phyloP scores from a whole-genome alignment of 2,329 filamentous ascomycete genomes.

The Ophiostoma sp. region DNA sequence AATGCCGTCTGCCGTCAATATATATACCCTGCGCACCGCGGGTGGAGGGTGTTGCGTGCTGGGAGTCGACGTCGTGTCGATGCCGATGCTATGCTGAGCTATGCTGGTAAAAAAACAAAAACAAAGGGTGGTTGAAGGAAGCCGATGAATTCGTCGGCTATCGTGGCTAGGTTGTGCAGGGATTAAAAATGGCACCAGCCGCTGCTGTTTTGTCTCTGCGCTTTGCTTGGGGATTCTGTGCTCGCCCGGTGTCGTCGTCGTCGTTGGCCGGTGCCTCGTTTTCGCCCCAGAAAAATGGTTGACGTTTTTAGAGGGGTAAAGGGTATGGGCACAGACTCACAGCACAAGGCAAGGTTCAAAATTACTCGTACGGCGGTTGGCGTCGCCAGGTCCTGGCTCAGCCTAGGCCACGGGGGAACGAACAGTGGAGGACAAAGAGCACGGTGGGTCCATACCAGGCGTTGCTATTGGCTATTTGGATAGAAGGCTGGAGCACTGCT shows the following conservation, averaged over 20 bases:
- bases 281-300: slow-evolving; percentile 8
- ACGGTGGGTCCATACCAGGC: not conserved
- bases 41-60: not conserved
- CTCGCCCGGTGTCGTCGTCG: slow-evolving; percentile 1
- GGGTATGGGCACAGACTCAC: not conserved
- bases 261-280: slow-evolving; percentile 13
- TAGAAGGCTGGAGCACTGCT: not conserved
- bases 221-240: not conserved
- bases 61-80: not conserved
- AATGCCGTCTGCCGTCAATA: not conserved
- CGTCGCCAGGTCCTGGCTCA: slow-evolving; percentile 18
- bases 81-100: not conserved
- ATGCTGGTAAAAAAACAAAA: not conserved
- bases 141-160: not conserved
- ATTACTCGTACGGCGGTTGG: slow-evolving; percentile 19
- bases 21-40: slow-evolving; percentile 7
- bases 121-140: not conserved
- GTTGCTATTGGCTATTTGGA: not conserved
- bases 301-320: slow-evolving; percentile 20
- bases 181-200: not conserved
- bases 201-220: not conserved
- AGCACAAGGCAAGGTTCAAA: slow-evolving; percentile 15
- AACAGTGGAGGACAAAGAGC: slow-evolving; percentile 4
- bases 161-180: not conserved
- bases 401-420: slow-evolving; percentile 9